phyloP scores from a whole-genome alignment of 176 grass and related monocot genomes.

The Aegilops umbellulata region DNA sequence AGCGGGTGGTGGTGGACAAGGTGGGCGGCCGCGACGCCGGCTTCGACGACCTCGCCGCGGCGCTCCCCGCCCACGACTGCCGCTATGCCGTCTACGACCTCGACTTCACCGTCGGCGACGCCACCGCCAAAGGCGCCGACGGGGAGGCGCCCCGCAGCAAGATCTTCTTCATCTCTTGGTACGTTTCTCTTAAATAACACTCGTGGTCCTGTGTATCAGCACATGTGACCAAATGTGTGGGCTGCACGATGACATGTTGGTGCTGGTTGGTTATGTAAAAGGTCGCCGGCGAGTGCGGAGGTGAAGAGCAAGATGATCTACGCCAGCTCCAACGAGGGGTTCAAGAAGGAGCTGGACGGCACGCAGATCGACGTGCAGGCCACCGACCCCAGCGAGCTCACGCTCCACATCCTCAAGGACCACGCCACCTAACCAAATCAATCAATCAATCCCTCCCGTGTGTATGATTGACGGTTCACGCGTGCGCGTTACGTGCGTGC shows the following conservation, averaged over 20 bases:
- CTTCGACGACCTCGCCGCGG: slow-evolving; percentile 41
- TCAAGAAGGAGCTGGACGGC: slow-evolving; percentile 63
- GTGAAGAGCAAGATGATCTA: slow-evolving; percentile 67
- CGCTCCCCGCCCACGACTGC: slow-evolving; percentile 54
- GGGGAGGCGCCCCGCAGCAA: slow-evolving; percentile 40
- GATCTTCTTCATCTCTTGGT: slow-evolving; percentile 59
- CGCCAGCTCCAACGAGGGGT: slow-evolving; percentile 51
- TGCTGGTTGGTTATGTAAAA: not conserved
- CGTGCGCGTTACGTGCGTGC: not conserved
- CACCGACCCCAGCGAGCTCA: slow-evolving; percentile 49
- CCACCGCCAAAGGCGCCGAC: not conserved
- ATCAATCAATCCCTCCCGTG: not conserved
- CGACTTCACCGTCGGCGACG: slow-evolving; percentile 52
- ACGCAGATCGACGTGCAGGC: slow-evolving; percentile 54
- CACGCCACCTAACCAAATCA: slow-evolving; percentile 9
- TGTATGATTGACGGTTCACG: not conserved
- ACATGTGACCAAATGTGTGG: too few relatives aligned
- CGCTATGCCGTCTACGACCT: slow-evolving; percentile 65
- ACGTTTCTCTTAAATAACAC: not conserved
- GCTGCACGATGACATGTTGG: too few relatives aligned
- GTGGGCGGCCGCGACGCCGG: slow-evolving; percentile 26
- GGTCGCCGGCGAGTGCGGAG: slow-evolving; percentile 43
- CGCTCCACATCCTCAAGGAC: slow-evolving; percentile 33
- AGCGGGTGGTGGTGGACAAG: slow-evolving; percentile 50
- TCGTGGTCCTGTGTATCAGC: too few relatives aligned